Evolutionary conservation across 2,329 filamentous ascomycete genomes (phyloP).

Genomic region (Botrytis sinoallii): DNA sequence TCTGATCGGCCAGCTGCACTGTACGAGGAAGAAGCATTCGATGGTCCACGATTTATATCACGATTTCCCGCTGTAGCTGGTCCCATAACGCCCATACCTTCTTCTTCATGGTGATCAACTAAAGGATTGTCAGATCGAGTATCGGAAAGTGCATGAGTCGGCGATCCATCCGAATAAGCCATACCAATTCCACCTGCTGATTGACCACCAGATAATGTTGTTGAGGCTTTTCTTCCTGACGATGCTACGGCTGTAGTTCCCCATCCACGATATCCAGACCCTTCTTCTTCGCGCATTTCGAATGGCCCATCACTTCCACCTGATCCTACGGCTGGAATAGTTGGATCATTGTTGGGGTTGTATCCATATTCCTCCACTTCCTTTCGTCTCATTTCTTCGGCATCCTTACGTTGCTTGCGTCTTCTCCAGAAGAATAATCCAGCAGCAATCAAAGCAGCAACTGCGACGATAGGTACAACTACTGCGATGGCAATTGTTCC

Average conservation of each 20-base stretch:
- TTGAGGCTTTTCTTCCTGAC: conserved; percentile 79
- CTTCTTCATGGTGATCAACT: conserved; percentile 56
- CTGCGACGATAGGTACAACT: conserved; percentile 85
- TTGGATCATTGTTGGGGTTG: conserved; percentile 95
- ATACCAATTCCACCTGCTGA: conserved; percentile 53
- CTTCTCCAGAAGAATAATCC: conserved; percentile 84
- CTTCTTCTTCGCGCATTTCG: conserved; percentile 75
- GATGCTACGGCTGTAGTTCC: conserved; percentile 70
- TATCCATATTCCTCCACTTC: conserved; percentile 97
- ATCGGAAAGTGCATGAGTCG: conserved; percentile 63
- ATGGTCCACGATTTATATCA: conserved; percentile 83
- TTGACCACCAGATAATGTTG: conserved; percentile 75
- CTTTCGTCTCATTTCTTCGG: conserved; percentile 85
- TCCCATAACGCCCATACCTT: conserved; percentile 80
- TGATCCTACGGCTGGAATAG: conserved; percentile 56
- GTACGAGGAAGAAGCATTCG: conserved; percentile 95
- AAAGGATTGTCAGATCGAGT: conserved; percentile 67
- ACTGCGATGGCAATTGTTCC: conserved; percentile 89
- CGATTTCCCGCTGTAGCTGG: conserved; percentile 65
- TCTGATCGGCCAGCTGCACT: conserved; percentile 77
- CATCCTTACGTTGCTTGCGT: conserved; percentile 79
- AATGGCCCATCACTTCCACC: conserved; percentile 52
- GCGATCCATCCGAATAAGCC: conserved; percentile 73
- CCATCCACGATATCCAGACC: conserved; percentile 89
- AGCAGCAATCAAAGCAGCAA: conserved; percentile 73